Evolutionary conservation across 345 rosid genomes (phyloP).

Genomic region (Salix suchowensis): DNA sequence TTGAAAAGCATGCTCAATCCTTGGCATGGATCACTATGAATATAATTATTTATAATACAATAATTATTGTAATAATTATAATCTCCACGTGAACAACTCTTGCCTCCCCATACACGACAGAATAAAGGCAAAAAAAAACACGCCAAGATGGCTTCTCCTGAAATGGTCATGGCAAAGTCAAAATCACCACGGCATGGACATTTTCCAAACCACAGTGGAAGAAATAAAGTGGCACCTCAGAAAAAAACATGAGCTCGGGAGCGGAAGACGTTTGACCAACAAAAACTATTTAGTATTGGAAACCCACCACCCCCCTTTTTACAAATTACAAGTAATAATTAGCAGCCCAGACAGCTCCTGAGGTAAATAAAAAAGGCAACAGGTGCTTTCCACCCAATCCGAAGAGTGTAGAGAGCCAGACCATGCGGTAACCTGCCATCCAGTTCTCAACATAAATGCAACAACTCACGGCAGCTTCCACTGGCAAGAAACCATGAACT

Average conservation of each 20-base stretch:
- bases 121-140: not conserved
- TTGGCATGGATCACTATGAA: no score
- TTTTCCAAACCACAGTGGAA: not conserved
- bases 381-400: not conserved
- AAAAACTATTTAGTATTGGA: no score
- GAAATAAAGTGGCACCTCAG: not conserved
- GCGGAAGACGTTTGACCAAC: no score
- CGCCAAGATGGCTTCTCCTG: not conserved
- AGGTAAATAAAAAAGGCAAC: no score
- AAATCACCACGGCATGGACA: not conserved
- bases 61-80: not conserved
- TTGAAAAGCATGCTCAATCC: no score
- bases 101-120: conserved; percentile 24
- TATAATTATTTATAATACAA: no score
- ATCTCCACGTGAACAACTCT: conserved; percentile 26
- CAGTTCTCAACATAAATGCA: not conserved
- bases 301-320: no score
- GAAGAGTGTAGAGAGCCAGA: not conserved
- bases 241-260: not conserved
- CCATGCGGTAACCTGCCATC: not conserved
- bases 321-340: no score
- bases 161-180: not conserved
- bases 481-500: not conserved
- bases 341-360: not conserved
- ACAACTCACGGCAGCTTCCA: conserved; percentile 13